Conservation (phyloP, 352 stramenopile species). For the Pythium pyrilobum region DNA sequence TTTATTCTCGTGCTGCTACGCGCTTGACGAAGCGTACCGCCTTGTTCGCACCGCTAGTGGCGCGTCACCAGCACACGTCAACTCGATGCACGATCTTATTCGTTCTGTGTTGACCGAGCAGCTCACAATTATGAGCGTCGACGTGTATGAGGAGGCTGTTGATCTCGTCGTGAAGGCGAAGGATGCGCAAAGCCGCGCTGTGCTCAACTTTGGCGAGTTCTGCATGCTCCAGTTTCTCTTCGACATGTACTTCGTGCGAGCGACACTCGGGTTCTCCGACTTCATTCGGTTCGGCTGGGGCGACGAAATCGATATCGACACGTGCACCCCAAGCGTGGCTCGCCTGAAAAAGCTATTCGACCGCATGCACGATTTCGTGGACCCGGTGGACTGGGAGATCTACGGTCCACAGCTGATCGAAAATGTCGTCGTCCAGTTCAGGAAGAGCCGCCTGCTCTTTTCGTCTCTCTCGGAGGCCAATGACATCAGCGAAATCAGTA, state of each 20-base stretch:
- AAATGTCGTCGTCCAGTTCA: slow-evolving; percentile 84
- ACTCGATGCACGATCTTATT: slow-evolving; percentile 60
- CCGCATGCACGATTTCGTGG: slow-evolving; percentile 77
- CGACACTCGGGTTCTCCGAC: slow-evolving; percentile 76
- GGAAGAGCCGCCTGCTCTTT: slow-evolving; percentile 81
- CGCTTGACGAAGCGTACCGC: slow-evolving; percentile 72
- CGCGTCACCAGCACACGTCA: slow-evolving; percentile 38
- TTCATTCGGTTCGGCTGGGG: slow-evolving; percentile 88
- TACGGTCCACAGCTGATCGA: slow-evolving; percentile 81
- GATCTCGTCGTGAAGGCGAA: slow-evolving; percentile 54
- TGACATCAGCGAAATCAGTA: slow-evolving; percentile 84
- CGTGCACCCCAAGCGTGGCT: slow-evolving; percentile 45
- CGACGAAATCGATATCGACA: slow-evolving; percentile 60
- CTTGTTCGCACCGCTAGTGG: slow-evolving; percentile 42
- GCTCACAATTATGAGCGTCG: slow-evolving; percentile 66
- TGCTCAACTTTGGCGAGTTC: slow-evolving; percentile 81
- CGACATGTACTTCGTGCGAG: slow-evolving; percentile 87
- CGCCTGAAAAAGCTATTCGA: slow-evolving; percentile 64
- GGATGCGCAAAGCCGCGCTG: slow-evolving; percentile 30
- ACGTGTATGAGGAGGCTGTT: slow-evolving; percentile 65
- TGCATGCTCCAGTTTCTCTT: slow-evolving; percentile 86
- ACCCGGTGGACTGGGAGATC: slow-evolving; percentile 87
- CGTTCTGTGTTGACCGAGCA: slow-evolving; percentile 70
- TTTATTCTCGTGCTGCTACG: slow-evolving; percentile 79
- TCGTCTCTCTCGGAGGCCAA: slow-evolving; percentile 78